Base-by-base conservation (phyloP, 2,329 filamentous ascomycete species). In the Aspergillus sp. region DNA sequence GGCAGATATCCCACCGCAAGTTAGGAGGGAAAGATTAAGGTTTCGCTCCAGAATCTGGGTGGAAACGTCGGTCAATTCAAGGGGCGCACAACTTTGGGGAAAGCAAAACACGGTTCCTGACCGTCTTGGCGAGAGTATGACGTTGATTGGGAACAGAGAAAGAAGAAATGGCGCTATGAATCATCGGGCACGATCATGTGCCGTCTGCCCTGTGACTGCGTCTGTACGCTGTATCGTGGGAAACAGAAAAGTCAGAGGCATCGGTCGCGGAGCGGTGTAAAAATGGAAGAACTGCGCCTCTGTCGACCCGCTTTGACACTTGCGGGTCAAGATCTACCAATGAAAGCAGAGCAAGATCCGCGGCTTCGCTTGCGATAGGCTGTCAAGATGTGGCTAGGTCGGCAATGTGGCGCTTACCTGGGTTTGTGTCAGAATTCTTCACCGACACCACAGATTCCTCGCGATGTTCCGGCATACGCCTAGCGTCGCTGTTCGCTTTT, bases 261-360 rank as follows among this genome's bases (percentile, higher is more conserved):
- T 31, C 31, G 17, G 46, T 41, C 47, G 60, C 31, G 60, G 51
- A 66, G 67, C 67, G 67, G 65, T 68, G 67, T 64, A 66, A 66
- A 63, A 65, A 64, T 61, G 56, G 56, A 57, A 38, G n/a, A 41
- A 49, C 67, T 68, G 66, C 64, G 67, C 67, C 67, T 63, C 63
- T 56, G 52, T 54, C 38, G 46, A 41, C 34, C 59, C 60, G 55
- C 59, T 23, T 54, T 15, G 22, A 49, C 55, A 48, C 43, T 64
- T 62, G 63, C 56, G 54, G 25, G 48, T 45, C 19, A 38, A 28
- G 58, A 63, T 66, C 62, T 66, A 30, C 67, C 65, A 69, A 69
- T 69, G 55, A 61, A 45, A 61, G 34, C 9, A 23, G 58, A 54
- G 62, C 54, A 56, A 61, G 62, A 65, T 66, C 65, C 67, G 62